Percentiles rank a stretch among this genome's conserved stretches.
These are phyloP conservation scores for Kodamaea derodonti DNA, from an alignment of 1,139 yeast genomes.

Conservation along the genomic window DNA sequence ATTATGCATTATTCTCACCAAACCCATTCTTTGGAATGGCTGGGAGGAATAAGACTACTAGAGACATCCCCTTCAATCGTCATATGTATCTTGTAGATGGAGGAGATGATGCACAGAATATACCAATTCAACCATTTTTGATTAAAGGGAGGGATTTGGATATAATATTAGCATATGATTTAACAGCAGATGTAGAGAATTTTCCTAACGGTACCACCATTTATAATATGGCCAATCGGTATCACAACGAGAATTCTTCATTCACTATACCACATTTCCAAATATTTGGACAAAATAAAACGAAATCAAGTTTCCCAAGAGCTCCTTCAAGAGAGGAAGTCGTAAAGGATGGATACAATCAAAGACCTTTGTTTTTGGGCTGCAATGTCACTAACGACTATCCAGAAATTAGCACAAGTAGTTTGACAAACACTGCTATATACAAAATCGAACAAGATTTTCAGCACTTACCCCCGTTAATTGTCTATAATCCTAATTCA, in stretches of 20 bases:
- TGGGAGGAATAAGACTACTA: conserved; percentile 1
- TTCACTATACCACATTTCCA: conserved; percentile 17
- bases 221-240: conserved; percentile 18
- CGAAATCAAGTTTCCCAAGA: conserved; percentile 28
- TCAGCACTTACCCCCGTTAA: conserved; percentile 44
- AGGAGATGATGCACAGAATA: conserved; percentile 44
- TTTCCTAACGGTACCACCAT: conserved; percentile 39
- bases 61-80: conserved; percentile 11
- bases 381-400: conserved; percentile 28
- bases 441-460: background rate
- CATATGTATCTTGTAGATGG: conserved; percentile 40
- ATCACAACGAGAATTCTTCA: conserved; percentile 14
- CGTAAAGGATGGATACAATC: conserved; percentile 21
- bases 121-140: conserved; percentile 39
- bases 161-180: conserved; percentile 34
- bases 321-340: conserved; percentile 35
- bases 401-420: background rate
- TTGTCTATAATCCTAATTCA: conserved; percentile 50
- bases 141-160: conserved; percentile 28
- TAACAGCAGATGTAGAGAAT: conserved; percentile 35
- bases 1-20: conserved; percentile 69
- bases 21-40: conserved; percentile 61
- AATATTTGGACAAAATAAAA: conserved; percentile 7
- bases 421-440: background rate
- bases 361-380: conserved; percentile 52